These are phyloP conservation scores for Kockovaella imperatae DNA, from an alignment of 768 basidiomycete species.

Conservation along the genomic window DNA sequence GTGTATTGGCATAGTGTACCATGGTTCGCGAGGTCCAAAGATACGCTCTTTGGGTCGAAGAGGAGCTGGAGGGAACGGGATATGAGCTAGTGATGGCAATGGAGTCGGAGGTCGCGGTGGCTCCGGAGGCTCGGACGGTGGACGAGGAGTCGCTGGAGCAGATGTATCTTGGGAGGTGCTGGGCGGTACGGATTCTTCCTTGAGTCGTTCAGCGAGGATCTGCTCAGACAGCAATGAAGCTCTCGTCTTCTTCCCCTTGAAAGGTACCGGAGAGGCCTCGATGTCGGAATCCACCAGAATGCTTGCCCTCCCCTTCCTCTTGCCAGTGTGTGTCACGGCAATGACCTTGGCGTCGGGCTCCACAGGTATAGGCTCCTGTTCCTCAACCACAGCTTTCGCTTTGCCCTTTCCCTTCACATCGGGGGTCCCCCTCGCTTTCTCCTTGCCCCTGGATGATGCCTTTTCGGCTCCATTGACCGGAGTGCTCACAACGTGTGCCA, in stretches of 20 bases:
- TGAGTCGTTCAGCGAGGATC: no score
- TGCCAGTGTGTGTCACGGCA: no score
- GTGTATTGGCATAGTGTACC: conserved; percentile 60
- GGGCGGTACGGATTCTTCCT: neutral
- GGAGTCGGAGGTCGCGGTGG: conserved; percentile 4
- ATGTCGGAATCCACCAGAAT: no score
- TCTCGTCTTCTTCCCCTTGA: neutral
- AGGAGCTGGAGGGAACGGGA: conserved; percentile 47
- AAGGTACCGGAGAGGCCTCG: neutral
- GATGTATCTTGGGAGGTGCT: conserved; percentile 11
- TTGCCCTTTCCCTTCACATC: conserved; percentile 4
- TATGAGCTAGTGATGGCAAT: conserved; percentile 32
- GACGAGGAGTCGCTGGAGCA: conserved; percentile 1
- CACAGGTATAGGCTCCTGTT: neutral
- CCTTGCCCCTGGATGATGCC: conserved; percentile 9
- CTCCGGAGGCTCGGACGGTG: neutral
- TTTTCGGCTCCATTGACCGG: conserved; percentile 1
- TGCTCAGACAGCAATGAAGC: neutral
- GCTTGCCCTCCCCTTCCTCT: neutral
- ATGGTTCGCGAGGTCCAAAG: conserved; percentile 53
- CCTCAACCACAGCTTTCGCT: neutral
- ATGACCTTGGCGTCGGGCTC: no score
- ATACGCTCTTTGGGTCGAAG: conserved; percentile 66
- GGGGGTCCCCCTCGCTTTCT: conserved; percentile 2
- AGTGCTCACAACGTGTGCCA: conserved; percentile 2